Base-by-base conservation (phyloP, 1,284 basidiomycete species). In the Microbotryum lychnidis-dioicae region DNA sequence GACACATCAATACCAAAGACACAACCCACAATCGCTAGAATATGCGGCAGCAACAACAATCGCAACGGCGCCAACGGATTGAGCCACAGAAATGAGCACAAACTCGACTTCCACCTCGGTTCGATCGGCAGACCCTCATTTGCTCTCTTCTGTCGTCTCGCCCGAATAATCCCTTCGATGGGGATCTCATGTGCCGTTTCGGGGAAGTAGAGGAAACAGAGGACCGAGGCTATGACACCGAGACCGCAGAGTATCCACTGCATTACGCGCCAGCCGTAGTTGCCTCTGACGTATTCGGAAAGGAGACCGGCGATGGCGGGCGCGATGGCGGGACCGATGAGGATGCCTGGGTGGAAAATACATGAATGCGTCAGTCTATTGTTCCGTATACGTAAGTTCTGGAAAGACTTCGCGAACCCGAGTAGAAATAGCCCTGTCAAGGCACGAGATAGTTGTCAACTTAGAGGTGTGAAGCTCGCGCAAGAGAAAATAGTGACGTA, bases 161-260 rank as follows among this genome's bases (percentile, higher is more conserved):
- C 44, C 27, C 70, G 70, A n/a, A 63, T 69, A 10, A 71, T 49
- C 56, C 73, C 77, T 45, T 82, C 81, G 16, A 81, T 75, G 0
- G 81, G 79, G n/a, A 76, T 73, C 76, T 70, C 74, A 69, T 85
- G 84, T 20, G 79, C 80, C 2, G 87, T 89, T 71, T 91, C 89
- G 0, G 88, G 87, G 20, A 88, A 78, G 58, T 81, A 79, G 23
- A 82, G 56, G 9, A 77, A 71, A 37, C 84, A 77, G 10, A 80
- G 69, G 0, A 80, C 29, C 37, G 83, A 76, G 1, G 80, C 77
- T 4, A 80, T 60, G 0, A 80, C 64, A 5, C 80, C 80, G 44
- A 77, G 73, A 0, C 77, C 70, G 2, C 80, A 81, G 3, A 87
- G 64, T 0, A 74, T 70, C 42, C 75, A 74, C 73, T 90, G 87